These are phyloP conservation scores for Liquidambar formosana DNA, from an alignment of 164 flowering plant species.

Conservation along the genomic window DNA sequence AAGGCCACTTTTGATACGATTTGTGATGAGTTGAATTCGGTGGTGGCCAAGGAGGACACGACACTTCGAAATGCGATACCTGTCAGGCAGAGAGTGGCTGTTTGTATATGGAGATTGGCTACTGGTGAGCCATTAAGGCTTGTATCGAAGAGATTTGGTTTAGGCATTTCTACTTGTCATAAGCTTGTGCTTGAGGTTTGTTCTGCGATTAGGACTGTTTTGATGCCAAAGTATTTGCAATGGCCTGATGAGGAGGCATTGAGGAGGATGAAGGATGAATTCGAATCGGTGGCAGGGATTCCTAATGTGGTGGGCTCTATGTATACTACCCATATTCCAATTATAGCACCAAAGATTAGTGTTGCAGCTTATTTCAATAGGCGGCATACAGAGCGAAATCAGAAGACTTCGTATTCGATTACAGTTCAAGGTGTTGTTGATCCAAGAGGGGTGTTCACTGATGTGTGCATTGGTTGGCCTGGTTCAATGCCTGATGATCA, in stretches of 20 bases:
- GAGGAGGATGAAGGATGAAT: constrained; percentile 31
- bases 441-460: constrained; percentile 54
- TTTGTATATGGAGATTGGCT: constrained; percentile 68
- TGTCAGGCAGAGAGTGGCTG: constrained; percentile 65
- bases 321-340: constrained; percentile 65
- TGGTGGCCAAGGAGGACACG: constrained; percentile 50
- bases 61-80: constrained; percentile 59
- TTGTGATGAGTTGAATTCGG: constrained; percentile 49
- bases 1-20: constrained; percentile 47
- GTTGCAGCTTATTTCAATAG: constrained; percentile 60
- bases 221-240: constrained; percentile 56
- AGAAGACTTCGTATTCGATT: constrained; percentile 59
- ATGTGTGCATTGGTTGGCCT: constrained; percentile 68
- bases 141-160: constrained; percentile 60
- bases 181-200: constrained; percentile 66
- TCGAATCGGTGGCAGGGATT: constrained; percentile 48
- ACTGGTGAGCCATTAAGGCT: constrained; percentile 67
- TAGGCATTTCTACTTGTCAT: constrained; percentile 64
- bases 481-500: constrained; percentile 65
- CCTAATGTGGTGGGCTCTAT: constrained; percentile 60
- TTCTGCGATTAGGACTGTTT: constrained; percentile 40
- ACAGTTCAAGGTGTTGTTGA: constrained; percentile 69
- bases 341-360: constrained; percentile 59
- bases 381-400: constrained; percentile 64
- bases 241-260: constrained; percentile 53